These are phyloP conservation scores for Mucor racemosus DNA, from an alignment of 371 early-diverging fungal species.

Conservation along the genomic window DNA sequence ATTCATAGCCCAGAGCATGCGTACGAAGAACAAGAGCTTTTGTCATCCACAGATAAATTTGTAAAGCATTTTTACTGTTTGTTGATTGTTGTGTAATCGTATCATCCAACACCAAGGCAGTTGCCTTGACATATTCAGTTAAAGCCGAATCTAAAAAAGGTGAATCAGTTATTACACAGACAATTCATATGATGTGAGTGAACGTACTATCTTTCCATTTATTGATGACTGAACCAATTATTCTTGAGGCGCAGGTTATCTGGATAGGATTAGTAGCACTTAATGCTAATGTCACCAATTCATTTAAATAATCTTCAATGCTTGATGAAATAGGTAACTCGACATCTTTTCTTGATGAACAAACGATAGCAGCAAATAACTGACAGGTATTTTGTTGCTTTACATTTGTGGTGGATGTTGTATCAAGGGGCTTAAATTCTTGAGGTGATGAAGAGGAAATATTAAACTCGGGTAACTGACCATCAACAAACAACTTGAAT, in stretches of 20 bases:
- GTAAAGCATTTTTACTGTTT: slow-evolving; percentile 29
- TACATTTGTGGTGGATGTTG: not conserved
- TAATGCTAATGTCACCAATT: slow-evolving; percentile 53
- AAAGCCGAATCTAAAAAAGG: slow-evolving; percentile 33
- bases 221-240: slow-evolving; percentile 65
- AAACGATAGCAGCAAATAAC: slow-evolving; percentile 59
- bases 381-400: slow-evolving; percentile 53
- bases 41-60: slow-evolving; percentile 56
- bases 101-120: slow-evolving; percentile 29
- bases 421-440: slow-evolving; percentile 17
- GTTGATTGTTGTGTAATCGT: slow-evolving; percentile 23
- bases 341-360: slow-evolving; percentile 62
- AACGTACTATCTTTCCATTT: slow-evolving; percentile 63
- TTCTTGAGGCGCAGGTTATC: slow-evolving; percentile 48
- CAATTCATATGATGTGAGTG: not conserved
- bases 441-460: not conserved
- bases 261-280: slow-evolving; percentile 42
- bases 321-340: slow-evolving; percentile 53
- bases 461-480: slow-evolving; percentile 40
- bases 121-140: slow-evolving; percentile 39
- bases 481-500: slow-evolving; percentile 54
- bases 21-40: slow-evolving; percentile 67
- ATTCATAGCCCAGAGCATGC: slow-evolving; percentile 57
- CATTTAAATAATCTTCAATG: slow-evolving; percentile 50
- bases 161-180: not conserved